Evolutionary conservation across 2,329 filamentous ascomycete genomes (phyloP).

Genomic region (Paraconiothyrium sp.): DNA sequence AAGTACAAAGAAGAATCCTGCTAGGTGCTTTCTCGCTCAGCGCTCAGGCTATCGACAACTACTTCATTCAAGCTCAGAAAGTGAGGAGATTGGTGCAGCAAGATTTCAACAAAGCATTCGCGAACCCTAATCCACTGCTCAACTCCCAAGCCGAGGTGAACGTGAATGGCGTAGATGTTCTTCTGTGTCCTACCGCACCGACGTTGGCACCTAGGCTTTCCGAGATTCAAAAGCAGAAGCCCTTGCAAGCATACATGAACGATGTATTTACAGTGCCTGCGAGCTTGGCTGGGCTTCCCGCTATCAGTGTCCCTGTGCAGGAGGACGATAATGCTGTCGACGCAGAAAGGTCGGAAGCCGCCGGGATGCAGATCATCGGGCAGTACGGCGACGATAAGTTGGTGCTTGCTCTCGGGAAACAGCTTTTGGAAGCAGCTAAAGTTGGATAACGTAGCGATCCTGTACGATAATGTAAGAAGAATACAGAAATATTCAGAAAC

Average conservation of each 20-base stretch:
- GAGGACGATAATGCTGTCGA: constrained; percentile 28
- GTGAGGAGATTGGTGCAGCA: constrained; percentile 82
- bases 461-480: constrained; percentile 1
- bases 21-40: constrained; percentile 91
- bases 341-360: constrained; percentile 49
- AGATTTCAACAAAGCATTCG: constrained; percentile 87
- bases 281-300: constrained; percentile 88
- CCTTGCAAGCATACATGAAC: constrained; percentile 85
- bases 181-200: constrained; percentile 88
- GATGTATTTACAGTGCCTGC: constrained; percentile 97
- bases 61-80: constrained; percentile 93
- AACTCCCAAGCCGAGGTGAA: constrained; percentile 52
- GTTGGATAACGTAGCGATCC: constrained; percentile 7
- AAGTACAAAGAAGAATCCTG: constrained; percentile 87
- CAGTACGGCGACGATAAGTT: constrained; percentile 80
- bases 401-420: constrained; percentile 66
- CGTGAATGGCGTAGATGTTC: constrained; percentile 78
- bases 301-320: constrained; percentile 79
- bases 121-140: constrained; percentile 72
- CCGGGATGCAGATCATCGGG: constrained; percentile 80
- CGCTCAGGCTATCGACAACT: constrained; percentile 91
- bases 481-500: not conserved
- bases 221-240: constrained; percentile 63
- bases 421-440: constrained; percentile 24
- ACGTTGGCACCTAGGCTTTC: constrained; percentile 73